Evolutionary conservation across 441 rosid species (phyloP).

Genomic region (Brassica balearica): DNA sequence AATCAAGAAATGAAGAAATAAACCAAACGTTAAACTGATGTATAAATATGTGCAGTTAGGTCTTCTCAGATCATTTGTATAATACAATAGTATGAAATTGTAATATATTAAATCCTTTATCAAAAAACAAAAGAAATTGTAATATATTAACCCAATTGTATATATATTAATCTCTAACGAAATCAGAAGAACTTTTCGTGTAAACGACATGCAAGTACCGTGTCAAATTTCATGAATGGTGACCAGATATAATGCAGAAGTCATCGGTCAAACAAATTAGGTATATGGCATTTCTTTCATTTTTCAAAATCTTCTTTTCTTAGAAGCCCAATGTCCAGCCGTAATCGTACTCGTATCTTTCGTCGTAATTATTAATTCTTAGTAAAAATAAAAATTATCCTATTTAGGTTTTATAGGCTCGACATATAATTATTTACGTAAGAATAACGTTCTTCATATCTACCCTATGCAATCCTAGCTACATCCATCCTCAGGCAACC

Average conservation of each 20-base stretch:
- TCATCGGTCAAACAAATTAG: constrained; percentile 44
- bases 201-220: constrained; percentile 27
- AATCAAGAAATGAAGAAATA: background rate
- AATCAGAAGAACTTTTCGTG: constrained; percentile 19
- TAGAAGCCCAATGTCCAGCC: constrained; percentile 38
- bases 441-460: constrained; percentile 35
- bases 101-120: background rate
- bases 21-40: background rate
- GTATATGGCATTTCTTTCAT: constrained; percentile 26
- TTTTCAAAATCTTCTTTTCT: constrained; percentile 1
- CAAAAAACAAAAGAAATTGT: background rate
- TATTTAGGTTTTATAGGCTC: constrained; percentile 17
- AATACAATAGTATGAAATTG: background rate
- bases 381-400: constrained; percentile 21
- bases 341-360: constrained; percentile 35
- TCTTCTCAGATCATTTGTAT: background rate
- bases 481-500: constrained; percentile 38
- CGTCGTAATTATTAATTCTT: constrained; percentile 32
- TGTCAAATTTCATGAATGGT: constrained; percentile 31
- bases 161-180: background rate
- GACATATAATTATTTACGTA: constrained; percentile 18
- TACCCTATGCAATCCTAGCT: constrained; percentile 42
- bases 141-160: background rate
- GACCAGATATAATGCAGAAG: constrained; percentile 27
- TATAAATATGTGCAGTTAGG: background rate